Evolutionary conservation across 495 filamentous ascomycete genomes (phyloP), one percentile per base, ranked within the genome.

Genomic region (Podospora australis): DNA sequence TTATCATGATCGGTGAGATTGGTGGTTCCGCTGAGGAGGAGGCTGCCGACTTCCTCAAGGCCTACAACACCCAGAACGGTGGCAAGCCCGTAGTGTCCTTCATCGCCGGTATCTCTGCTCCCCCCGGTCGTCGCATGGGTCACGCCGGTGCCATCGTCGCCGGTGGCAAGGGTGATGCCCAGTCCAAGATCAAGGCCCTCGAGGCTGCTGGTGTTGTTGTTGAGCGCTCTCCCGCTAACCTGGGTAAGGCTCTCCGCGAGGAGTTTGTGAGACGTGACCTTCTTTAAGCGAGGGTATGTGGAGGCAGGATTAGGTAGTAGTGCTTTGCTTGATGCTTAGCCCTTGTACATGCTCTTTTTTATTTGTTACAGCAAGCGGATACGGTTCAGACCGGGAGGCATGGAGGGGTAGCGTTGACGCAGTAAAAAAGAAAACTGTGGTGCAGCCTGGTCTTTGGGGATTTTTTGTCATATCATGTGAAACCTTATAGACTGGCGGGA

Each of bases 1-100:
- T 98, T 63, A 96, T 98, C 75, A 96, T 98, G 92, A 97, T 98
- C 65, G 92, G 92, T 67, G 92, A 98, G 76, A 97, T 98, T 62
- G 92, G 92, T 68, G 92, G 92, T 53, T 87, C 86, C 42, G 92
- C 92, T 41, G 92, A 98, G 73, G 92, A 98, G 72, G 94, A 98
- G 54, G 90, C 90, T 17, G 95, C 63, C 57, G 92, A 98, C 54
- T 98, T 90, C 78, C 75, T 97, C 66, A 90, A 85, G 77, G 75
- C 77, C 59, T 78, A 95, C 71, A 97, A 97, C 78, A 86, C 81
- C 45, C 70, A 78, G 66, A 88, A 94, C 73, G 71, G 71, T 26
- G 72, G 72, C 59, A 99, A 96, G 78, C 92, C 92, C 50, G 88
- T 94, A 46, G 92, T 99, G 47, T 86, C 83, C 67, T 99, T 99